Base-by-base conservation (phyloP, 768 basidiomycete species). In the Heimioporus sp. region DNA sequence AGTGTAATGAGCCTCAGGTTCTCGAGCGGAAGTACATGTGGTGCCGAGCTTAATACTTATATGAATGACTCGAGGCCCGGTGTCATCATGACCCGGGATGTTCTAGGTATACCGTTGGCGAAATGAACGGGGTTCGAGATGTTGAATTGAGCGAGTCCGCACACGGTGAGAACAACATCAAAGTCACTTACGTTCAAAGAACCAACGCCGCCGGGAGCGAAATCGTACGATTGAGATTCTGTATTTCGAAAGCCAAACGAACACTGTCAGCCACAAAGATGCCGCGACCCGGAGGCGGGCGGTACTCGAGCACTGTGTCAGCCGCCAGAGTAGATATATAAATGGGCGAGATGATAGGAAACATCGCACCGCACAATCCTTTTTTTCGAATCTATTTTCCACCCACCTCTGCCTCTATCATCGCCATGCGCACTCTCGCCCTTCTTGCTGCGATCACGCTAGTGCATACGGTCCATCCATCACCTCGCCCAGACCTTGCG, bases 371-470 rank as follows among this genome's bases (percentile, higher is more conserved):
- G 42, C 41, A 40, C 49, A 32, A 21, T 15, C 37, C 13, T 54
- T 24, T 42, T 43, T 34, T 28, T 28, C 24, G 24, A 28, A 7
- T 28, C 24, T 28, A 28, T 28, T 41, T 42, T 63, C n/a, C 41
- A 58, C 41, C 31, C 37, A 48, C 48, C 51, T 49, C 51, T 39
- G 39, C 52, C 45, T 42, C 46, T 41, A 41, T 51, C 65, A 62
- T 54, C 54, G 56, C 56, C 59, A 70, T 70, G 66, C 66, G 64
- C 57, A 15, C 34, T 42, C 36, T 55, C 39, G 44, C 49, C 46
- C 43, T 69, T 37, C 47, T 64, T 44, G 57, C 61, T 61, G 60
- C 67, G 61, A 56, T 66, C 56, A 57, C 50, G 17, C 52, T 51
- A 48, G 61, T 62, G 42, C 43, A 56, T 51, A 54, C 35, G 1